Conservation (phyloP, 441 rosid species). For the Gossypium gossypioides region DNA sequence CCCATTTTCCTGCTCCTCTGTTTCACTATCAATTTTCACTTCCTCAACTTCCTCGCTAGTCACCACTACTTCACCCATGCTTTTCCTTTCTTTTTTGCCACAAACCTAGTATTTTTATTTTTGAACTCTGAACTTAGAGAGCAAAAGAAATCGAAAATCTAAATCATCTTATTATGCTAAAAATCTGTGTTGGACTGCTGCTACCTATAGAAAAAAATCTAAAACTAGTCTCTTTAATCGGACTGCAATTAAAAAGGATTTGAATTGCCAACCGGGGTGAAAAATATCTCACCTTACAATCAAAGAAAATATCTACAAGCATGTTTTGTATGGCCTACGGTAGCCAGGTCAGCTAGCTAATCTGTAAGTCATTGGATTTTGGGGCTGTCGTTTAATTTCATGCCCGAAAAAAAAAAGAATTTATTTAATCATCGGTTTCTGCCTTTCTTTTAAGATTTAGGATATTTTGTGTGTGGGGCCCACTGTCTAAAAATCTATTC, state of each 20-base stretch:
- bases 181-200: background rate
- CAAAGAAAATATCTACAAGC: slow-evolving; percentile 22
- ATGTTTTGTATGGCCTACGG: slow-evolving; percentile 16
- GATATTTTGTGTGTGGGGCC: slow-evolving; percentile 6
- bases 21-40: slow-evolving; percentile 14
- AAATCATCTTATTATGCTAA: background rate
- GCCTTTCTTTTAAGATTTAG: background rate
- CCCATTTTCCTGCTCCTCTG: slow-evolving; percentile 16
- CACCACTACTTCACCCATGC: slow-evolving; percentile 25
- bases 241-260: slow-evolving; percentile 9
- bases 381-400: background rate
- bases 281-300: background rate
- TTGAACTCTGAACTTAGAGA: background rate
- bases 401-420: background rate
- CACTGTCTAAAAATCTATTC: background rate
- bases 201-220: background rate
- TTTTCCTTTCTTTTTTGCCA: background rate
- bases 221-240: background rate
- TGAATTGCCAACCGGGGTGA: slow-evolving; percentile 15
- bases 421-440: background rate
- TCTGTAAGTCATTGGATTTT: background rate
- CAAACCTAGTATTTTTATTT: background rate
- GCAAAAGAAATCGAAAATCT: background rate
- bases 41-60: slow-evolving; percentile 28
- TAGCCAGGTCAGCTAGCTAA: slow-evolving; percentile 26